A percentile compares a stretch with the other conserved stretches of the same genome.
Conservation (phyloP, 257 asterid genomes). For the Jacaranda mimosifolia region DNA sequence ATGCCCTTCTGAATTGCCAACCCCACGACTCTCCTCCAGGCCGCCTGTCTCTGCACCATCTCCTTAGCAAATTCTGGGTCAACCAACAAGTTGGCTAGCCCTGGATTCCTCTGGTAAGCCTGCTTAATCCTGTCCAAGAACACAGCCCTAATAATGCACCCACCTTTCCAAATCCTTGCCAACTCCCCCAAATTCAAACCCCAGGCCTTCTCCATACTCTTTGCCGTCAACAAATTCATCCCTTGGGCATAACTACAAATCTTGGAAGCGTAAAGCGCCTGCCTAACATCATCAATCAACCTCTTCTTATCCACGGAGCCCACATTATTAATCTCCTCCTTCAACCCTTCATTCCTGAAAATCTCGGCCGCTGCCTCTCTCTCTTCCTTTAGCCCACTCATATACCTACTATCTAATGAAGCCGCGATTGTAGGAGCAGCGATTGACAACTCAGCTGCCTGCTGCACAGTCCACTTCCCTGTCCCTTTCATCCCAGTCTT, state of each 20-base stretch:
- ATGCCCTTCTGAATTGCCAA: constrained; percentile 74
- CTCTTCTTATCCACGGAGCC: constrained; percentile 70
- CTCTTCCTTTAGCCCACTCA: constrained; percentile 95
- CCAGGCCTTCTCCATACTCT: constrained; percentile 92
- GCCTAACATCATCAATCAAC: constrained; percentile 93
- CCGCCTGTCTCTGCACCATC: constrained; percentile 95
- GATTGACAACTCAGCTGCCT: constrained; percentile 89
- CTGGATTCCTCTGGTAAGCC: constrained; percentile 84
- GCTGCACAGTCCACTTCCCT: constrained; percentile 98
- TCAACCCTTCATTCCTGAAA: constrained; percentile 67
- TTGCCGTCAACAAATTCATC: constrained; percentile 86
- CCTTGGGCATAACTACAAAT: constrained; percentile 97
- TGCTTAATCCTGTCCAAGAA: constrained; percentile 93
- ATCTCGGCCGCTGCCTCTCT: constrained; percentile 68
- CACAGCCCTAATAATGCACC: constrained; percentile 93
- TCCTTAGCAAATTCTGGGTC: constrained; percentile 92
- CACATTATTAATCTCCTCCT: constrained; percentile 54
- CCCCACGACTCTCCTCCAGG: constrained; percentile 94
- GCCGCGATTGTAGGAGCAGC: constrained; percentile 98
- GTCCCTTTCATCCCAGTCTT: constrained; percentile 81
- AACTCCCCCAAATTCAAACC: constrained; percentile 86
- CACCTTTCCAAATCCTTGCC: constrained; percentile 97
- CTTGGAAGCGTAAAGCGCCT: constrained; percentile 90
- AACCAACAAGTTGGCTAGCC: constrained; percentile 76
- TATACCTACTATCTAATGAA: constrained; percentile 73